Conservation (phyloP, 805 yeast genomes). For the Kodamaea kaohsiungensis region DNA sequence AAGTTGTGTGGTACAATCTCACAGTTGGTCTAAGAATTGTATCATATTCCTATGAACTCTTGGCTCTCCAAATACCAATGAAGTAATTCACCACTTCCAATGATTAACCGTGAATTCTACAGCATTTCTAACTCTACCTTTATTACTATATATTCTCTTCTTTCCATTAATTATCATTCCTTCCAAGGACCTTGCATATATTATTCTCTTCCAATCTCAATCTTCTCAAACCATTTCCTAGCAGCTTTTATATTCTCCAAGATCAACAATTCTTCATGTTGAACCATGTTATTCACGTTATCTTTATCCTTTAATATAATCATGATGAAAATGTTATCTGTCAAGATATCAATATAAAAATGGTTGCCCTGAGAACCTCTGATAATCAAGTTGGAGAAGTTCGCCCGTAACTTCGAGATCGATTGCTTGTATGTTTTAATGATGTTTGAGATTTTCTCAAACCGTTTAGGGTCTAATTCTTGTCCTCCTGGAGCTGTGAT, state of each 20-base stretch:
- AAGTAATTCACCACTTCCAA: too few species aligned
- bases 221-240: slow-evolving; percentile 51
- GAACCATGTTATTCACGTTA: slow-evolving; percentile 22
- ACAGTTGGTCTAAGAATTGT: too few species aligned
- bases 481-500: slow-evolving; percentile 16
- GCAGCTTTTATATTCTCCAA: slow-evolving; percentile 61
- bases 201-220: slow-evolving; percentile 28
- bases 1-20: too few species aligned
- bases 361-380: slow-evolving; percentile 54
- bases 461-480: slow-evolving; percentile 81
- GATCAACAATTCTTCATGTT: slow-evolving; percentile 46
- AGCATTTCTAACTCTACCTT: background rate
- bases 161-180: background rate
- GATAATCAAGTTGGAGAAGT: slow-evolving; percentile 73
- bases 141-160: background rate
- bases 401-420: slow-evolving; percentile 81
- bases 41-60: too few species aligned
- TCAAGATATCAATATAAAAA: slow-evolving; percentile 54
- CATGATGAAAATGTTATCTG: slow-evolving; percentile 63
- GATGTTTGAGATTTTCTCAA: slow-evolving; percentile 90
- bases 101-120: too few species aligned
- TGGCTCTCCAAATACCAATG: too few species aligned
- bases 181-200: background rate
- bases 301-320: slow-evolving; percentile 51
- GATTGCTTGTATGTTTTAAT: slow-evolving; percentile 94